A percentile compares a stretch with the other conserved stretches of the same genome.
These are phyloP conservation scores for Penicillium sp. DNA, from an alignment of 2,329 filamentous ascomycete species.

Conservation along the genomic window DNA sequence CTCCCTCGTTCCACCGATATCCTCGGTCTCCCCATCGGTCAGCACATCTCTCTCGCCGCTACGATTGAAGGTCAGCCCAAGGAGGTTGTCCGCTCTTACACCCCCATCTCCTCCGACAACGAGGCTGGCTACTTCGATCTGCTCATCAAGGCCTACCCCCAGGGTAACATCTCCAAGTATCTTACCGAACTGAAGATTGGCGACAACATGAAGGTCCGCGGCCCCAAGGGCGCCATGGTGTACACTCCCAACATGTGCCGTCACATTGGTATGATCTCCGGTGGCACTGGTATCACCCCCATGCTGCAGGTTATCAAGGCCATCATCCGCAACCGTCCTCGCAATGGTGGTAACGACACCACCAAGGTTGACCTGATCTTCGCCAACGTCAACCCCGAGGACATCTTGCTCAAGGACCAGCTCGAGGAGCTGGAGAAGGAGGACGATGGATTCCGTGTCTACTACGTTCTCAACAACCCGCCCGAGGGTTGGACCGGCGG, in stretches of 20 bases:
- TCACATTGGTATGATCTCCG: conserved; percentile 96
- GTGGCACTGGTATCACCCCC: conserved; percentile 94
- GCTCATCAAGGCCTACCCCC: conserved; percentile 95
- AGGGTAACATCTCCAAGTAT: conserved; percentile 94
- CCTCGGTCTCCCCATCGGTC: conserved; percentile 94
- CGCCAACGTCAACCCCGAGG: conserved; percentile 88
- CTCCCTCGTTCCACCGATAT: conserved; percentile 75
- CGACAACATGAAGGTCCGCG: conserved; percentile 82
- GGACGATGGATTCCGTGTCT: conserved; percentile 77
- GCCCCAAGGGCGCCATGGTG: conserved; percentile 96
- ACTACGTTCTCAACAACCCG: conserved; percentile 96
- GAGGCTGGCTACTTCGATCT: conserved; percentile 91
- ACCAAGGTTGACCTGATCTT: conserved; percentile 95
- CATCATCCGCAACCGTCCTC: conserved; percentile 71
- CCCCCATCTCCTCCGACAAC: conserved; percentile 84
- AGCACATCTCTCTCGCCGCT: conserved; percentile 96
- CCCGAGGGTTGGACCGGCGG: conserved; percentile 88
- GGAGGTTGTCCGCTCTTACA: conserved; percentile 88
- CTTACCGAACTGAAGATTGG: conserved; percentile 80
- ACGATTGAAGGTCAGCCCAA: conserved; percentile 72
- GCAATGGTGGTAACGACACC: conserved; percentile 66
- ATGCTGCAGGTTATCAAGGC: conserved; percentile 97
- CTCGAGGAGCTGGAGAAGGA: conserved; percentile 74
- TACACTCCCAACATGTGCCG: conserved; percentile 97
- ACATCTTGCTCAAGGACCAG: conserved; percentile 91